Percentiles rank a stretch among this genome's conserved stretches.
phyloP scores from a whole-genome alignment of 208 protist genomes.

The Acanthamoeba triangularis region DNA sequence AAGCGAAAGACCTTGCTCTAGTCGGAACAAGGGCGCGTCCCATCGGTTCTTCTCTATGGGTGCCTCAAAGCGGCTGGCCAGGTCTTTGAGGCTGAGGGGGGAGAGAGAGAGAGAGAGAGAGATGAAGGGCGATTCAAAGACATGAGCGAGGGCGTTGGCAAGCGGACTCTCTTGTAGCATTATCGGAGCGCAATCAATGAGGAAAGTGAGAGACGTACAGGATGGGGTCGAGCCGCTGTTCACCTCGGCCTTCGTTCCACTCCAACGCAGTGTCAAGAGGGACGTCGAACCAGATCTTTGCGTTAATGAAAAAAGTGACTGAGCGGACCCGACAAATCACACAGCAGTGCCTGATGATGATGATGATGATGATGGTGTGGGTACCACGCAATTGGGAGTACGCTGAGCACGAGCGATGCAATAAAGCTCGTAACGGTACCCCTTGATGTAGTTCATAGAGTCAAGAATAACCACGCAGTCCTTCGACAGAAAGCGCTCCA shows the following conservation, averaged over 20 bases:
- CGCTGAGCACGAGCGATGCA: slow-evolving; percentile 80
- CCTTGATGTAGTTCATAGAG: slow-evolving; percentile 92
- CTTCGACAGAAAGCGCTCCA: slow-evolving; percentile 81
- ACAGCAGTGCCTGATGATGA: not conserved
- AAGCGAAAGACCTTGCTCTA: slow-evolving; percentile 42
- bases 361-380: not conserved
- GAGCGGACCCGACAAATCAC: not conserved
- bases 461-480: slow-evolving; percentile 87
- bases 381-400: slow-evolving; percentile 81
- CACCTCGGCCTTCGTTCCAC: slow-evolving; percentile 81
- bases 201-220: not conserved
- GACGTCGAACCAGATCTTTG: slow-evolving; percentile 77
- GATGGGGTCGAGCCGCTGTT: not conserved
- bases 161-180: not conserved
- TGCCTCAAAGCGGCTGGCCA: slow-evolving; percentile 80
- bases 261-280: slow-evolving; percentile 64
- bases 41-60: slow-evolving; percentile 86
- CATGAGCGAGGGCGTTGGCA: no score
- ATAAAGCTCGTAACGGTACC: slow-evolving; percentile 90
- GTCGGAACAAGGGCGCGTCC: slow-evolving; percentile 87
- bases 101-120: no score
- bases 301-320: not conserved
- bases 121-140: no score
- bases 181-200: not conserved
- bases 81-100: slow-evolving; percentile 78